phyloP scores from a whole-genome alignment of 2,329 filamentous ascomycete species.

The Aspergillus unguis region DNA sequence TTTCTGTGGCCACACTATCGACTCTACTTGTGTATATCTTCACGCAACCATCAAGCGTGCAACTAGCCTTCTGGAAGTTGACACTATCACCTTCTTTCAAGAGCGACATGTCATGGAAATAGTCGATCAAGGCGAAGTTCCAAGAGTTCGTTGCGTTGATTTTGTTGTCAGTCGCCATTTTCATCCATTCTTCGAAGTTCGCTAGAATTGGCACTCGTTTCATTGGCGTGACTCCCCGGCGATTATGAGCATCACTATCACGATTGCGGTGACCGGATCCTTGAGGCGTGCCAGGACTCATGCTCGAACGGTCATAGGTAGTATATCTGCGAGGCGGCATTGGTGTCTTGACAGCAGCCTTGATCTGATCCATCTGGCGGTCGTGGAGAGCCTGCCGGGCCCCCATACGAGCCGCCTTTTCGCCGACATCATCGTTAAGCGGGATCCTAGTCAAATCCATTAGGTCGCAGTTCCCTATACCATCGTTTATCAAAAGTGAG shows the following conservation, averaged over 20 bases:
- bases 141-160: slow-evolving; percentile 98
- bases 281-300: slow-evolving; percentile 51
- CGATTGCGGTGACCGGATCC: slow-evolving; percentile 34
- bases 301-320: slow-evolving; percentile 35
- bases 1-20: slow-evolving; percentile 96
- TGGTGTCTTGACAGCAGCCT: slow-evolving; percentile 61
- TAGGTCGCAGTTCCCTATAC: not conserved
- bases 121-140: slow-evolving; percentile 99
- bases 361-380: slow-evolving; percentile 87
- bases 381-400: slow-evolving; percentile 86
- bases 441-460: slow-evolving; percentile 64
- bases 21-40: slow-evolving; percentile 99
- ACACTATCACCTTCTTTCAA: slow-evolving; percentile 94
- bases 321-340: slow-evolving; percentile 42
- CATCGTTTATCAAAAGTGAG: not conserved
- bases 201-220: slow-evolving; percentile 93
- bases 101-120: slow-evolving; percentile 98
- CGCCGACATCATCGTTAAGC: slow-evolving; percentile 89
- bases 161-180: slow-evolving; percentile 99
- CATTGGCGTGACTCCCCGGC: slow-evolving; percentile 82
- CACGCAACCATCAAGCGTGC: slow-evolving; percentile 94
- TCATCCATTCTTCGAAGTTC: slow-evolving; percentile 99
- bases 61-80: slow-evolving; percentile 98
- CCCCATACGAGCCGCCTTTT: slow-evolving; percentile 84
- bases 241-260: slow-evolving; percentile 56